Evolutionary conservation across 176 grass and related monocot species (phyloP).

Genomic region (Phragmites australis): DNA sequence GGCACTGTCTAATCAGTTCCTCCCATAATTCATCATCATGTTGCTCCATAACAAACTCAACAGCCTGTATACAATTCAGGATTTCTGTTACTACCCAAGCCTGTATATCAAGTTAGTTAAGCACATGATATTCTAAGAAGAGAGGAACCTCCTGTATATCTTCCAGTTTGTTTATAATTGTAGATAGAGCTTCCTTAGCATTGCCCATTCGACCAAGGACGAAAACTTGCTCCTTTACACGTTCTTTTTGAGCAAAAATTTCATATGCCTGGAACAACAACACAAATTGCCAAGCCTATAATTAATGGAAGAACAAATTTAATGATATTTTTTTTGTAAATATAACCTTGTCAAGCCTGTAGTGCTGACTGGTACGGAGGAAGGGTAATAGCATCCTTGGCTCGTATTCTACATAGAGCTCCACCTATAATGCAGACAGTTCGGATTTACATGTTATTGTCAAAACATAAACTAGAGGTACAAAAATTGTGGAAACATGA

Average conservation of each 20-base stretch:
- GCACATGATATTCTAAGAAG: neutral
- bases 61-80: slow-evolving; percentile 64
- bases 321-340: neutral
- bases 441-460: slow-evolving; percentile 27
- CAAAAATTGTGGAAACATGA: slow-evolving; percentile 1
- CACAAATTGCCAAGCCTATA: neutral
- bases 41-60: slow-evolving; percentile 93
- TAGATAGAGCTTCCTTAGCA: slow-evolving; percentile 89
- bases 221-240: slow-evolving; percentile 85
- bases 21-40: slow-evolving; percentile 97
- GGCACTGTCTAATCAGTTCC: slow-evolving; percentile 86
- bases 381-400: slow-evolving; percentile 83
- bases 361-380: slow-evolving; percentile 92
- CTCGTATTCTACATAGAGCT: slow-evolving; percentile 95
- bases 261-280: slow-evolving; percentile 88
- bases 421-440: slow-evolving; percentile 56
- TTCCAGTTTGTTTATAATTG: slow-evolving; percentile 93
- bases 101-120: slow-evolving; percentile 8
- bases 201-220: slow-evolving; percentile 98
- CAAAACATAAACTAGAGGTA: slow-evolving; percentile 16
- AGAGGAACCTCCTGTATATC: slow-evolving; percentile 78
- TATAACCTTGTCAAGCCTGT: slow-evolving; percentile 87
- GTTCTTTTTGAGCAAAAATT: slow-evolving; percentile 66
- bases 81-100: slow-evolving; percentile 19
- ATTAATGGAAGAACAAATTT: slow-evolving; percentile 14